Evolutionary conservation across 2,329 filamentous ascomycete genomes (phyloP).

Genomic region (Coniella lustricola): DNA sequence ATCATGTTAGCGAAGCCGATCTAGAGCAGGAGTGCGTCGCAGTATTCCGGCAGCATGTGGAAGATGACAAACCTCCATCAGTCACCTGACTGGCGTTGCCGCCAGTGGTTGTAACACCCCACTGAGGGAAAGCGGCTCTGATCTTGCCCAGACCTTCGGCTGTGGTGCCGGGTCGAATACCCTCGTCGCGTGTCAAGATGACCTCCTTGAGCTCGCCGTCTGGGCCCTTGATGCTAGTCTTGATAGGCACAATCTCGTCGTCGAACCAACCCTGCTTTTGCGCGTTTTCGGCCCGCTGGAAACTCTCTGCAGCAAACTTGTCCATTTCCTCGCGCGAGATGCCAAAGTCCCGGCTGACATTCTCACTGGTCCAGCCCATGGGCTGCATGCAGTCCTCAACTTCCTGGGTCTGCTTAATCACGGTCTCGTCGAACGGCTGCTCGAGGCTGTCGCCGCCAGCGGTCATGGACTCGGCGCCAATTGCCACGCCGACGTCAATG

Average conservation of each 20-base stretch:
- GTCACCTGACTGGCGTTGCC: constrained; percentile 95
- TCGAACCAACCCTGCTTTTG: constrained; percentile 89
- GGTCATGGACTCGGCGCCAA: constrained; percentile 88
- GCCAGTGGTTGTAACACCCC: constrained; percentile 78
- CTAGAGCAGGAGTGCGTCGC: not conserved
- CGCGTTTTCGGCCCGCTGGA: constrained; percentile 76
- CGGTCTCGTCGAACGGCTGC: constrained; percentile 68
- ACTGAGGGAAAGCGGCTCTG: constrained; percentile 82
- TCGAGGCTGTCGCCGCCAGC: constrained; percentile 62
- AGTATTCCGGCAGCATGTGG: not conserved
- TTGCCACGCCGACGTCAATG: constrained; percentile 81
- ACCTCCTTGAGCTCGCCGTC: constrained; percentile 74
- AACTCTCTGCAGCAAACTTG: constrained; percentile 78
- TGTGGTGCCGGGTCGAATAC: constrained; percentile 84
- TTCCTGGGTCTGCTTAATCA: constrained; percentile 66
- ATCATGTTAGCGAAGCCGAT: not conserved
- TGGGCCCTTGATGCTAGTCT: constrained; percentile 71
- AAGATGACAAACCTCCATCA: constrained; percentile 59
- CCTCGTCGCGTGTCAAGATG: constrained; percentile 79
- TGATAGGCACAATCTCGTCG: constrained; percentile 90
- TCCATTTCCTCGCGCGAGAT: constrained; percentile 78
- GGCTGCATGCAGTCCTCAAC: constrained; percentile 81
- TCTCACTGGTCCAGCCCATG: constrained; percentile 98
- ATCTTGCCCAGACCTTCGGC: constrained; percentile 77
- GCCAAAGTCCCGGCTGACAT: constrained; percentile 85